Base-by-base conservation (phyloP, 2,329 filamentous ascomycete genomes). In the Escovopsis sp. region DNA sequence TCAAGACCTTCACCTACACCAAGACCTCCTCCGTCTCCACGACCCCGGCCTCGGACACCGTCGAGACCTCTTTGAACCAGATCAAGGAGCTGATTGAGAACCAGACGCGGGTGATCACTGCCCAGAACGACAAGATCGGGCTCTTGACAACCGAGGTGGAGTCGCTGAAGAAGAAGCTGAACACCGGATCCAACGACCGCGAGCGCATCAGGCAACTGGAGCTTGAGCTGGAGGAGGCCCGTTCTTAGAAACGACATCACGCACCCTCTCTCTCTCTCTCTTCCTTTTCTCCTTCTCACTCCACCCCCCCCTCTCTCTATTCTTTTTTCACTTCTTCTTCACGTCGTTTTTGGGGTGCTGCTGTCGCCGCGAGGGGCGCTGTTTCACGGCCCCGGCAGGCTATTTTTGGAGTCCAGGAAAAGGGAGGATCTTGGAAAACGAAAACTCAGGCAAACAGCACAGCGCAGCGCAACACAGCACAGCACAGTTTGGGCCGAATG, bases 61-160 rank as follows among this genome's bases (percentile, higher is more conserved):
- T 85, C 11, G 76, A 81, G 52, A 67, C 75, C 27, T 77, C 80
- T 6, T 71, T 94, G 35, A 68, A 74, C 32, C 74, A 88, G 53
- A 91, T 94, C 63, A 89, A 84, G 63, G 66, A 73, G 42, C 65
- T 91, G 51, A 68, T 95, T 30, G 76, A 84, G 58, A 72, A 74
- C 48, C 87, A 94, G 63, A 84, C 75, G 42, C 76, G 75, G 65
- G 76, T 86, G 49, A 84, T 94, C 55, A 76, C 69, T 47, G 69
- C 74, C n/a, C 83, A 94, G 63, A 82, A 74, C 39, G 72, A 83
- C 55, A 80, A 87, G 59, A 86, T 93, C 51, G 70, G 70, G 39
- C 67, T 70, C 25, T 64, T 94, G 38, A 74, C 82, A 3, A 62
- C 67, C 27, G 84, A 93, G 60, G 79, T 94, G 12, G 85, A 91